Conservation (phyloP, 768 basidiomycete species). For the Suillus fuscotomentosus region DNA sequence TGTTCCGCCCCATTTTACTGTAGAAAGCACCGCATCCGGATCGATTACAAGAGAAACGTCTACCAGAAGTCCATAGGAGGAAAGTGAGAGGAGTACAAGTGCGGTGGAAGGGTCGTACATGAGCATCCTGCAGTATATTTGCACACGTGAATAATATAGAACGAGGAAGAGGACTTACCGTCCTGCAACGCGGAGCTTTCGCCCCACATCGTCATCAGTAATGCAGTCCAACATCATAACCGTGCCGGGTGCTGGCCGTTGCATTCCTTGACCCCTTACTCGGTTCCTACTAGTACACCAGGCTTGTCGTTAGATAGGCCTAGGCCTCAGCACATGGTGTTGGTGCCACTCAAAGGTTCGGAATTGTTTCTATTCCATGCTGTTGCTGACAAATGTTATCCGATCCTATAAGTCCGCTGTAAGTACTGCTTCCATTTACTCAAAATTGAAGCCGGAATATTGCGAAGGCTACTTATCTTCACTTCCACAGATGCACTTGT, state of each 20-base stretch:
- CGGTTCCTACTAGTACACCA: no score
- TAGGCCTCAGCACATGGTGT: no score
- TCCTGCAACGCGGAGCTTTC: conserved; percentile 60
- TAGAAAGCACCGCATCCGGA: conserved; percentile 19
- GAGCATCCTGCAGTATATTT: conserved; percentile 44
- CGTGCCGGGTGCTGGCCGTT: conserved; percentile 47
- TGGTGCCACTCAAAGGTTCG: no score
- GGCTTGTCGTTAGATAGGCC: no score
- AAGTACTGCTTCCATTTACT: background rate
- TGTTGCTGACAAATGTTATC: no score
- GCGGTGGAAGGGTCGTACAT: conserved; percentile 51
- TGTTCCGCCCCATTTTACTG: conserved; percentile 4
- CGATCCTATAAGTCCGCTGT: conserved; percentile 22
- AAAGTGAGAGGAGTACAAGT: conserved; percentile 48
- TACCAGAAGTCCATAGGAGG: conserved; percentile 50
- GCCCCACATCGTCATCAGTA: conserved; percentile 37
- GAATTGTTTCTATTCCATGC: no score
- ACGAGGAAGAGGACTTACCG: conserved; percentile 39
- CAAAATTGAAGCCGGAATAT: conserved; percentile 14
- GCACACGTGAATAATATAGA: conserved; percentile 8
- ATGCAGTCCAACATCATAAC: conserved; percentile 44
- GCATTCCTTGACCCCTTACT: conserved; percentile 31
- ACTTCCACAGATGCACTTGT: conserved; percentile 82
- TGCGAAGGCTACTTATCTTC: conserved; percentile 72
- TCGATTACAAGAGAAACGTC: conserved; percentile 56